Base-by-base conservation (phyloP, 192 early-diverging fungal genomes). In the Linnemannia schmuckeri region DNA sequence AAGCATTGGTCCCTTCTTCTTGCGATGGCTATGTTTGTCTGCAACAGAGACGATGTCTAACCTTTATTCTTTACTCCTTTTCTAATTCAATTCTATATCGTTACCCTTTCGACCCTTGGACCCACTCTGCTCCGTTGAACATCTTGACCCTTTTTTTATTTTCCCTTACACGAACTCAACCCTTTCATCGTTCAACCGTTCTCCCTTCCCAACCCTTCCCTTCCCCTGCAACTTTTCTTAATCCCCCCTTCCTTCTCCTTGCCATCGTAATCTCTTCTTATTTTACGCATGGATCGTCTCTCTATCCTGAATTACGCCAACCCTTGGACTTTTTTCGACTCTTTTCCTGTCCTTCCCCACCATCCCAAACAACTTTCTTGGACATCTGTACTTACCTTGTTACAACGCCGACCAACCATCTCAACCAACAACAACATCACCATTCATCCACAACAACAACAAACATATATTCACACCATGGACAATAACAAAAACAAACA, bases 261-360 rank as follows among this genome's bases (percentile, higher is more conserved):
- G 18, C 13, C 33, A 37, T 20, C 66, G 47, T 35, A 47, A 10
- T 33, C 38, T 4, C 33, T 74, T 37, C 30, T 74, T 47, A 35
- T 73, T 41, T 61, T 81, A 22, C 69, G 30, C 69, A 70, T 70
- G 35, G 30, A 70, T 70, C 55, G 69, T 77, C n/a, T 46, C 0
- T 41, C 44, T 57, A 37, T 76, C 75, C 35, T 70, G 30, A 70
- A 70, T 70, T 33, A 40, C 30, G 15, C 69, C 15, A 68, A n/a
- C 33, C 63, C 66, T 68, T 68, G 63, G 6, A 27, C 24, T 68
- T 35, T 30, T 38, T 70, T 40, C 69, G 15, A 27, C 17, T 37
- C 38, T 37, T 40, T 69, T 40, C 15, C 38, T 70, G 30, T 40
- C 9, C 33, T 35, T 70, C 68, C 38, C 38, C 68, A 38, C 38